These are phyloP conservation scores for Cryptococcus sp. DNA, from an alignment of 1,284 basidiomycete species.

Conservation along the genomic window DNA sequence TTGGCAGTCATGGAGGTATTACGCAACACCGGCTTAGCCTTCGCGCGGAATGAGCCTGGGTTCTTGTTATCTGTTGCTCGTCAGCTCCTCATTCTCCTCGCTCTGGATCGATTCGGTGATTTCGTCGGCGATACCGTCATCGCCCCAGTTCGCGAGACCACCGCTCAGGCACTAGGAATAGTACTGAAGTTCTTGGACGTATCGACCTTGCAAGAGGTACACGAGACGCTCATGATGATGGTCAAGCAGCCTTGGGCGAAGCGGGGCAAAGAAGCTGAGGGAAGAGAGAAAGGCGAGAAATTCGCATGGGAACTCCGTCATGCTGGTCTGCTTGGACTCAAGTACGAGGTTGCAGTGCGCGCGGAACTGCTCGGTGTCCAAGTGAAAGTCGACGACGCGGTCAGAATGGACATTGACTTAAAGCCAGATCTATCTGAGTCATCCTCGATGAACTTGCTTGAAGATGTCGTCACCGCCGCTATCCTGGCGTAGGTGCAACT, in stretches of 20 bases:
- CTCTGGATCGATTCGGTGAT: constrained; percentile 96
- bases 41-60: constrained; percentile 20
- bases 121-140: constrained; percentile 96
- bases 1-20: constrained; percentile 88
- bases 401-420: constrained; percentile 30
- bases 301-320: constrained; percentile 98
- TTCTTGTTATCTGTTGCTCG: constrained; percentile 66
- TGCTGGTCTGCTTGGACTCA: constrained; percentile 92
- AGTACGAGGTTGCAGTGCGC: constrained; percentile 95
- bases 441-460: constrained; percentile 50
- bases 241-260: constrained; percentile 75
- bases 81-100: constrained; percentile 84
- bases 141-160: constrained; percentile 94
- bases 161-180: constrained; percentile 90
- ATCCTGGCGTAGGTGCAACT: constrained; percentile 70
- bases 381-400: constrained; percentile 28
- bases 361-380: constrained; percentile 70
- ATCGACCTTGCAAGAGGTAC: constrained; percentile 74
- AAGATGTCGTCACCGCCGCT: constrained; percentile 81
- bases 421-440: constrained; percentile 26
- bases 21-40: constrained; percentile 61
- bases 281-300: constrained; percentile 48
- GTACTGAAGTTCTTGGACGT: constrained; percentile 83
- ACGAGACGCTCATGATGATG: constrained; percentile 86
- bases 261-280: constrained; percentile 53